Conservation (phyloP, 2,329 filamentous ascomycete genomes). For the Geosmithia flava region DNA sequence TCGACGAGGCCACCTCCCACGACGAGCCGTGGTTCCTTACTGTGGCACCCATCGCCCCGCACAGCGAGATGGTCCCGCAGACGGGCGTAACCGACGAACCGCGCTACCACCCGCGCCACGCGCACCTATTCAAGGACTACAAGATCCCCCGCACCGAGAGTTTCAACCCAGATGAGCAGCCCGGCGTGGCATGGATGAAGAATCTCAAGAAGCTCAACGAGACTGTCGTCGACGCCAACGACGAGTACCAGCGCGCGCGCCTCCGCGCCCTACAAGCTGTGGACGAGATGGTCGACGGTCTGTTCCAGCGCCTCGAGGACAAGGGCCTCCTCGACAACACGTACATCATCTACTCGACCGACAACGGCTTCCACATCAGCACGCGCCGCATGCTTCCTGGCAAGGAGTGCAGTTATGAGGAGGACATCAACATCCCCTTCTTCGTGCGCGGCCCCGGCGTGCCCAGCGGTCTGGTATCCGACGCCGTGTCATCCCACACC, state of each 20-base stretch:
- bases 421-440: slow-evolving; percentile 38
- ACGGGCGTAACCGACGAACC: not conserved
- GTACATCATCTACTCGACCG: slow-evolving; percentile 37
- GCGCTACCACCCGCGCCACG: slow-evolving; percentile 36
- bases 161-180: slow-evolving; percentile 44
- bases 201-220: slow-evolving; percentile 19
- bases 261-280: slow-evolving; percentile 28
- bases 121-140: slow-evolving; percentile 43
- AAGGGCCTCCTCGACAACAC: slow-evolving; percentile 22
- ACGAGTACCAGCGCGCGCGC: slow-evolving; percentile 24
- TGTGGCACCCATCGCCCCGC: slow-evolving; percentile 30
- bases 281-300: slow-evolving; percentile 27
- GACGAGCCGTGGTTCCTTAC: slow-evolving; percentile 39
- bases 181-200: slow-evolving; percentile 29
- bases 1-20: slow-evolving; percentile 34
- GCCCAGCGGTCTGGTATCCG: slow-evolving; percentile 18
- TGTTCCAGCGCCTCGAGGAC: slow-evolving; percentile 18
- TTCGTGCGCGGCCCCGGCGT: slow-evolving; percentile 36
- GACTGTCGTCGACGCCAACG: slow-evolving; percentile 18
- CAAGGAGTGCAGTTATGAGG: slow-evolving; percentile 37
- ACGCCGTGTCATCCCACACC: slow-evolving; percentile 34
- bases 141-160: slow-evolving; percentile 45
- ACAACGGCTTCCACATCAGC: slow-evolving; percentile 41
- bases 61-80: slow-evolving; percentile 16
- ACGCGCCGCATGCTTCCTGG: slow-evolving; percentile 39